A percentile compares a stretch with the other conserved stretches of the same genome.
phyloP scores from a whole-genome alignment of 768 basidiomycete genomes.

The Amanita rubescens region DNA sequence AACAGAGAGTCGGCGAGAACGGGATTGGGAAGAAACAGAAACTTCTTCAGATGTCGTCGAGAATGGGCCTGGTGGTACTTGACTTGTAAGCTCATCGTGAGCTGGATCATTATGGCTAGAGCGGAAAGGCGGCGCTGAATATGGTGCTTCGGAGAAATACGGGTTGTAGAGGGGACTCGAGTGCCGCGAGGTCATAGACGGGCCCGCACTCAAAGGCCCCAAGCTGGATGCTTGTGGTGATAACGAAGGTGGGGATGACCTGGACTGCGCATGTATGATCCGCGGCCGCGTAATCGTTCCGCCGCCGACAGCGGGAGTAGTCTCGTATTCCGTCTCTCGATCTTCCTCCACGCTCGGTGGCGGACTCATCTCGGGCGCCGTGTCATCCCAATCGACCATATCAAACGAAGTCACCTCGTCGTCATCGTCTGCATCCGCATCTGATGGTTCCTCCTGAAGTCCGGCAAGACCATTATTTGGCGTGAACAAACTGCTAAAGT shows the following conservation, averaged over 20 bases:
- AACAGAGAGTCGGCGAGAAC: conserved; percentile 29
- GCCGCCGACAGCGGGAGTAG: conserved; percentile 87
- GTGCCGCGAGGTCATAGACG: conserved; percentile 5
- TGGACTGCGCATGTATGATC: conserved; percentile 79
- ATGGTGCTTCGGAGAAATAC: conserved; percentile 15
- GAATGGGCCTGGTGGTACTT: not conserved
- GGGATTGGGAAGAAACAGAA: conserved; percentile 11
- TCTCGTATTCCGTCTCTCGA: conserved; percentile 65
- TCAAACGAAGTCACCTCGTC: conserved; percentile 47
- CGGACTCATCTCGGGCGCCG: conserved; percentile 38
- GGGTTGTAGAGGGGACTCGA: conserved; percentile 20
- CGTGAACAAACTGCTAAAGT: conserved; percentile 68
- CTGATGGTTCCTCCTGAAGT: conserved; percentile 59
- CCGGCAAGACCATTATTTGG: conserved; percentile 69
- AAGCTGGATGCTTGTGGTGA: conserved; percentile 6
- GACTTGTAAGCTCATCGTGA: not conserved
- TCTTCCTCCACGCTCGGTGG: conserved; percentile 34
- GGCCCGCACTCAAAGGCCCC: conserved; percentile 15
- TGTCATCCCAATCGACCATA: conserved; percentile 65
- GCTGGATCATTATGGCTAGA: not conserved
- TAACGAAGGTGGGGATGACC: conserved; percentile 18
- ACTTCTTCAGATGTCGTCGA: conserved; percentile 9
- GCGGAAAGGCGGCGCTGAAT: conserved; percentile 9
- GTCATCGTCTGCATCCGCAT: conserved; percentile 25
- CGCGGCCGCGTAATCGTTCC: conserved; percentile 82